Base-by-base conservation (phyloP, 129 eudicot species). In the Ambrosia trifida region DNA sequence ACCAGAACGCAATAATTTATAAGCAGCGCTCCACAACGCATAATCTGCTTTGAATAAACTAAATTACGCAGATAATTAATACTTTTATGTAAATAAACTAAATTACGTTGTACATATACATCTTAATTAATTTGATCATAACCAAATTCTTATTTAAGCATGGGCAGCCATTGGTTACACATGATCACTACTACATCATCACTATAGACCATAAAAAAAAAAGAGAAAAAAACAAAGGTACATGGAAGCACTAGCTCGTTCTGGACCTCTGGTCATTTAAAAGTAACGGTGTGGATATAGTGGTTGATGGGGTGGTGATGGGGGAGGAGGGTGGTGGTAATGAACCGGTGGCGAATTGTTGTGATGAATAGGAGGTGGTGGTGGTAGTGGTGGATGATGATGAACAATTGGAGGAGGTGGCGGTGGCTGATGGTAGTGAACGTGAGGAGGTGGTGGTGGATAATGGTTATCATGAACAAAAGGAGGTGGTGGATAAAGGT, bases 361-460 rank as follows among this genome's bases (percentile, higher is more conserved):
- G 20, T 32, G 66, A 40, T 60, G 66, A 35, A 13, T 33, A 11
- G 44, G 32, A 3, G 47, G 47, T n/a, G 68, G 13, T 7, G 68
- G 68, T 7, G 68, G 68, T 9, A 47, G 46, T 7, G 68, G 68
- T 9, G 68, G 46, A 8, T 16, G 14, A 9, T 63, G 68, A 14
- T 36, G 46, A 10, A 11, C 3, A 40, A 40, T 1, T 1, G 44
- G 44, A 49, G 54, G 54, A 49, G 54, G 32, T 18, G 59, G 44
- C 9, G 44, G 44, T 40, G 44, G 44, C 0, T 7, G 44, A 0
- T 40, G 46, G 17, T 14, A 47, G 57, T 73, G 71, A 11, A 17
- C 62, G 30, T 73, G 70, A 51, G 43, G 63, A 64, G 65, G 72
- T 33, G 78, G 71, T 54, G 41, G 44, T 40, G 44, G 44, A 40